phyloP scores from a whole-genome alignment of 176 grass and related monocot species.

The Elymus sibiricus region DNA sequence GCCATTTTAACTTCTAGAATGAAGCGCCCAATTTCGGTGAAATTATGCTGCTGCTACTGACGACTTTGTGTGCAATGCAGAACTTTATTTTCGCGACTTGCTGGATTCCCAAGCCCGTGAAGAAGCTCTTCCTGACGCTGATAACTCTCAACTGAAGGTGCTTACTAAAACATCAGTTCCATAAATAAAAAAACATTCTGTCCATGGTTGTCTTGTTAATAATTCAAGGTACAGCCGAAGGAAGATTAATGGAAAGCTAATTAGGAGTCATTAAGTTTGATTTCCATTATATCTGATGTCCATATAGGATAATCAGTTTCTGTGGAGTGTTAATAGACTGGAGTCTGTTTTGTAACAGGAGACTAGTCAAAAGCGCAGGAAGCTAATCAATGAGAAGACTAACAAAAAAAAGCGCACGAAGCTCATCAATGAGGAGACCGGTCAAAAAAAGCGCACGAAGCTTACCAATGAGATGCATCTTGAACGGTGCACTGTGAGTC shows the following conservation, averaged over 20 bases:
- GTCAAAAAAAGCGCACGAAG: background rate
- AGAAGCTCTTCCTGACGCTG: no score
- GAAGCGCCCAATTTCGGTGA: background rate
- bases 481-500: background rate
- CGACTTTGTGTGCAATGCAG: no score
- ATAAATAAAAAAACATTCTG: no score
- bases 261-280: background rate
- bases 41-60: background rate
- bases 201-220: background rate
- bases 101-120: no score
- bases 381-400: background rate
- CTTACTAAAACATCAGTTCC: no score
- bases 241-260: background rate
- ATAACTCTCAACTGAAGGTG: no score
- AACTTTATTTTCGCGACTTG: no score
- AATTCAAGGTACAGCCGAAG: conserved; percentile 6
- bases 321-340: background rate
- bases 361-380: background rate
- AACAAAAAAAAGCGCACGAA: background rate
- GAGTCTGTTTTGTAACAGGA: background rate
- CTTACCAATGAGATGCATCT: background rate
- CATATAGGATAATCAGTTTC: background rate
- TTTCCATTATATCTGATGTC: background rate
- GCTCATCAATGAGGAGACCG: background rate
- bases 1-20: no score